Percentiles rank a stretch among this genome's conserved stretches.
Conservation (phyloP, 1,139 yeast species). For the Wickerhamomyces sp. region DNA sequence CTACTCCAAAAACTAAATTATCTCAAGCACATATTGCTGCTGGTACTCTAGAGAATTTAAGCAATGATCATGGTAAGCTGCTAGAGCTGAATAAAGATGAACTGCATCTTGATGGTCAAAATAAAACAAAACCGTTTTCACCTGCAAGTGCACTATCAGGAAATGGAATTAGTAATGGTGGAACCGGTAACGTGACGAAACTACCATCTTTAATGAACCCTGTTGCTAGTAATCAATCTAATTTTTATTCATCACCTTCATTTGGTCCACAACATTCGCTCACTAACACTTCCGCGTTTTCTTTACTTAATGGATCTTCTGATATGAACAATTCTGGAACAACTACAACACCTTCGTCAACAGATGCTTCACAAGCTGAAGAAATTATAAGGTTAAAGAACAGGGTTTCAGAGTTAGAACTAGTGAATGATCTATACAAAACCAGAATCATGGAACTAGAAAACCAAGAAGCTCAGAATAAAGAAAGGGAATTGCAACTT, state of each 20-base stretch:
- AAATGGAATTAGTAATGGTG: constrained; percentile 1
- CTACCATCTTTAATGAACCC: constrained; percentile 18
- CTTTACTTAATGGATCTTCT: constrained; percentile 15
- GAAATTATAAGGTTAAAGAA: constrained; percentile 59
- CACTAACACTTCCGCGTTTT: constrained; percentile 22
- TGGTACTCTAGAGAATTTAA: constrained; percentile 54
- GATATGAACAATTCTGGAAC: background rate
- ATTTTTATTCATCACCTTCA: constrained; percentile 25
- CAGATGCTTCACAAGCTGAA: constrained; percentile 24
- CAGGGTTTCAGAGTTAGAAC: constrained; percentile 81
- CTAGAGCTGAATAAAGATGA: constrained; percentile 9
- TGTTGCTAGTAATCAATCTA: constrained; percentile 5
- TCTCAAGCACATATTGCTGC: constrained; percentile 40
- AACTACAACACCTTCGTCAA: constrained; percentile 8
- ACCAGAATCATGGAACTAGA: constrained; percentile 82
- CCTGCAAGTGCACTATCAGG: constrained; percentile 20
- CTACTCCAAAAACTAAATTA: constrained; percentile 32
- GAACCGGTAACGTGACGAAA: constrained; percentile 6
- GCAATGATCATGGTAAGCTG: constrained; percentile 14
- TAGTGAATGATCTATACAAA: constrained; percentile 82
- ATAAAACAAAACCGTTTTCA: constrained; percentile 16
- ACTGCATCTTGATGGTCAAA: background rate
- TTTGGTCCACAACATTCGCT: constrained; percentile 25
- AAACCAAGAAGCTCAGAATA: constrained; percentile 57
- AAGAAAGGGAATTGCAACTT: constrained; percentile 39